Percentiles rank a stretch among this genome's conserved stretches.
phyloP scores from a whole-genome alignment of 108 stramenopile species.

The Cyclotella baltica region DNA sequence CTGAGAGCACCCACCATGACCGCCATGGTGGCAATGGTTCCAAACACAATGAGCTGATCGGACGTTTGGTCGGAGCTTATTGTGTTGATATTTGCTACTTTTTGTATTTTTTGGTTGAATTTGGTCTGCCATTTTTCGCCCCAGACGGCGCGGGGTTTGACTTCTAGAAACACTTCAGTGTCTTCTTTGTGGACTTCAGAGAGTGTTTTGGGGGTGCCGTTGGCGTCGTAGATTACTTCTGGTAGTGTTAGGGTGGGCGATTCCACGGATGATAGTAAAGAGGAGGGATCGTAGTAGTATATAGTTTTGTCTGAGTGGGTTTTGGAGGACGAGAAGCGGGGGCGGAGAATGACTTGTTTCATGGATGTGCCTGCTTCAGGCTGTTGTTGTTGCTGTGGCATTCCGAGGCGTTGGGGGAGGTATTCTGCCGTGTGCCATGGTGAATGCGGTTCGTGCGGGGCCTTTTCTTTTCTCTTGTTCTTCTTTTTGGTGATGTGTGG shows the following conservation, averaged over 20 bases:
- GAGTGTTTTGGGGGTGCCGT: conserved; percentile 18
- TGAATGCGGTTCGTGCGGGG: background rate
- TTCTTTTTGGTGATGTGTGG: background rate
- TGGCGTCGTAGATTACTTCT: conserved; percentile 33
- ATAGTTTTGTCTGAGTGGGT: background rate
- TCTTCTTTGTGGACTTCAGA: conserved; percentile 33
- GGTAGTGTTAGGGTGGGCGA: conserved; percentile 44
- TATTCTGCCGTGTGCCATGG: conserved; percentile 13
- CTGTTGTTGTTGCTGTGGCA: too few relatives aligned
- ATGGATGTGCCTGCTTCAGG: conserved; percentile 6
- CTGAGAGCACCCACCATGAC: conserved; percentile 76
- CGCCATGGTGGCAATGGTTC: conserved; percentile 88
- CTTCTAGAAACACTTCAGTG: conserved; percentile 42
- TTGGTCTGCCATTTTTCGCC: conserved; percentile 9
- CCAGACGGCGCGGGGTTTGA: conserved; percentile 30
- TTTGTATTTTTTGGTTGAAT: background rate
- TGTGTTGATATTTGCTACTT: background rate
- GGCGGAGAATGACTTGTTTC: conserved; percentile 40
- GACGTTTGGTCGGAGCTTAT: conserved; percentile 27
- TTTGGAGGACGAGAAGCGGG: conserved; percentile 1
- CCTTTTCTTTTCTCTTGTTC: background rate
- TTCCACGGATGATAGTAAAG: background rate
- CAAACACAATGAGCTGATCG: conserved; percentile 79
- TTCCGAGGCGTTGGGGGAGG: background rate
- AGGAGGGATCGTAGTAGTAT: conserved; percentile 47